Evolutionary conservation across 139 green algal species (phyloP), one percentile per base, ranked within the genome.

Genomic region (Astrephomene gubernaculifera): DNA sequence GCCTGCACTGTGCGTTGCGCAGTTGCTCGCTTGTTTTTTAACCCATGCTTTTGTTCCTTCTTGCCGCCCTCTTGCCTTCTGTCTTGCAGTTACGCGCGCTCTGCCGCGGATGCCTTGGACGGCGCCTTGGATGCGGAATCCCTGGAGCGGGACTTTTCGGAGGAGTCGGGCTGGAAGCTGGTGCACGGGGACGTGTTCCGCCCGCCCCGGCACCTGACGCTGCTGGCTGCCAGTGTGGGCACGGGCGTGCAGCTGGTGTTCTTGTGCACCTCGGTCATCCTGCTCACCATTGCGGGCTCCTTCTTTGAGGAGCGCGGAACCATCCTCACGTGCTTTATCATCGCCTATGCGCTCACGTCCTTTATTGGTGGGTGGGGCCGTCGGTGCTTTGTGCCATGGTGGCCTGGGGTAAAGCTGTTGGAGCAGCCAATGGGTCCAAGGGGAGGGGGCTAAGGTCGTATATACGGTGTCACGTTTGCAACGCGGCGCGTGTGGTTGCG

Each of bases 141-240:
- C 25, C 89, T 98, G 86, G 95, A 97, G 84, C 88, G 93, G 0
- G 96, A 99, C 89, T 80, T 96, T 52, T 71, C 86, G 27, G 96
- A 99, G 88, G 97, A 99, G 90, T 95, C 87, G n/a, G 97, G 97
- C 24, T 99, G 97, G 97, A 99, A 99, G 92, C 89, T 98, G 83
- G 95, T 99, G 78, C 97, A 99, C 85, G 97, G 97, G 6, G 97
- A 99, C 74, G 97, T 99, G 53, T 99, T 99, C 92, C 92, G 97
- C 4, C 90, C 96, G 31, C 95, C 97, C 0, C 82, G 67, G 2
- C 63, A 87, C 44, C 90, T 98, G n/a, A 93, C 93, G 71, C 71
- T 98, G 45, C 90, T 99, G 53, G 89, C 95, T 35, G 91, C 91
- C 5, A 89, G 49, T 29, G 90, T 93, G 45, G 91, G 91, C 86